Percentiles rank a stretch among this genome's conserved stretches.
phyloP scores from a whole-genome alignment of 2,329 filamentous ascomycete species.

The Annulohypoxylon truncatum region DNA sequence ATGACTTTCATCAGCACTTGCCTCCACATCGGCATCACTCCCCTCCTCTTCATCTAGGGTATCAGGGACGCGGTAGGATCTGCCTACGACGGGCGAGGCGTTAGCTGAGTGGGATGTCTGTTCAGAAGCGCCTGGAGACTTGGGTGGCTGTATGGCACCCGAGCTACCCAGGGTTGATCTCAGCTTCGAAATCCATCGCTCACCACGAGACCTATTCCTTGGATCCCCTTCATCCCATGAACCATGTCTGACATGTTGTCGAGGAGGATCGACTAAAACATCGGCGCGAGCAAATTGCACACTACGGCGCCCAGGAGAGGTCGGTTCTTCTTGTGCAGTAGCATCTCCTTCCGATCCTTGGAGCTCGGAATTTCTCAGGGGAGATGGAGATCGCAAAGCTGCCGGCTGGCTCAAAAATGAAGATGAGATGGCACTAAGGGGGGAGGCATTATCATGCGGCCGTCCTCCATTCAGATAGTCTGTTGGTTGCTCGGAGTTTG shows the following conservation, averaged over 20 bases:
- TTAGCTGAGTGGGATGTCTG: slow-evolving; percentile 54
- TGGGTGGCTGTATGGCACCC: slow-evolving; percentile 60
- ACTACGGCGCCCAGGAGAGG: slow-evolving; percentile 67
- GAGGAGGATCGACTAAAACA: slow-evolving; percentile 59
- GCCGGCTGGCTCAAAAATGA: slow-evolving; percentile 33
- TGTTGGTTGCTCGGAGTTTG: slow-evolving; percentile 42
- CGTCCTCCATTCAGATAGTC: slow-evolving; percentile 55
- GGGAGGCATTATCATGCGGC: slow-evolving; percentile 50
- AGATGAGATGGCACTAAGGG: slow-evolving; percentile 35
- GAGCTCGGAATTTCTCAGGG: slow-evolving; percentile 31
- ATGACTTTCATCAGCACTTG: slow-evolving; percentile 81
- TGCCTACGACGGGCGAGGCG: slow-evolving; percentile 61
- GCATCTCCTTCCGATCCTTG: slow-evolving; percentile 36
- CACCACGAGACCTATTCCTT: slow-evolving; percentile 67
- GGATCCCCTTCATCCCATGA: slow-evolving; percentile 76
- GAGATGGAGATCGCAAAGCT: slow-evolving; percentile 39
- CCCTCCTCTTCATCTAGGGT: slow-evolving; percentile 67
- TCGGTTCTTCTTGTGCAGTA: slow-evolving; percentile 43
- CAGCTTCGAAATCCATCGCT: slow-evolving; percentile 81
- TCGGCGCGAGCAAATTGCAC: slow-evolving; percentile 79
- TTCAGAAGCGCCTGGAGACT: slow-evolving; percentile 53
- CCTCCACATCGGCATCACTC: slow-evolving; percentile 85
- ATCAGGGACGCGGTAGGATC: slow-evolving; percentile 62
- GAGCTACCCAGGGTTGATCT: slow-evolving; percentile 74
- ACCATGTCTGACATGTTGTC: slow-evolving; percentile 68